Conservation (phyloP, 2,329 filamentous ascomycete species). For the Laburnicola sp. region DNA sequence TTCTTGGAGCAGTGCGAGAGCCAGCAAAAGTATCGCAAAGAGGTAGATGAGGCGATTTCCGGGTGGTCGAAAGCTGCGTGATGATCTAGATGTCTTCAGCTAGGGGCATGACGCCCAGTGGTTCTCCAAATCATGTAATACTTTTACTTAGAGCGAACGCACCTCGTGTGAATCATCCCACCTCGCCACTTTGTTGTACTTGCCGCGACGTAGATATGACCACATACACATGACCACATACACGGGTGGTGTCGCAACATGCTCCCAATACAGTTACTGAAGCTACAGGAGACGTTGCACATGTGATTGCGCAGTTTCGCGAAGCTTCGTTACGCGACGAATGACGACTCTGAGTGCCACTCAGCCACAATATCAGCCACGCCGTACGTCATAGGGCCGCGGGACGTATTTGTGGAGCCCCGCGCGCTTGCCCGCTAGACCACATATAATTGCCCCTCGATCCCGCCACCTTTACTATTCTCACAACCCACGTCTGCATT, state of each 20-base stretch:
- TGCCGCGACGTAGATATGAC: no score
- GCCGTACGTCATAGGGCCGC: slow-evolving; percentile 5
- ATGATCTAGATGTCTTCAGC: background rate
- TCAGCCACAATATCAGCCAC: slow-evolving; percentile 9
- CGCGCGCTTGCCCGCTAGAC: background rate
- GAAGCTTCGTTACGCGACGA: background rate
- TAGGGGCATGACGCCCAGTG: no score
- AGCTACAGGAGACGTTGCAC: background rate
- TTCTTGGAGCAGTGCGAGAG: slow-evolving; percentile 89
- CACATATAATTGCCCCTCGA: slow-evolving; percentile 3
- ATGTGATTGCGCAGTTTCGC: slow-evolving; percentile 2
- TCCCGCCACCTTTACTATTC: background rate
- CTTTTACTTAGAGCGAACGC: no score
- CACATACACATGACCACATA: no score
- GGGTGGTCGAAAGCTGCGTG: slow-evolving; percentile 31
- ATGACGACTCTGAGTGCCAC: background rate
- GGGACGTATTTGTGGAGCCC: slow-evolving; percentile 3
- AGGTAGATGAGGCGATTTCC: slow-evolving; percentile 65
- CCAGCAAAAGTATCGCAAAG: slow-evolving; percentile 79
- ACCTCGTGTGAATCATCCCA: no score
- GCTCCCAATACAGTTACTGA: no score
- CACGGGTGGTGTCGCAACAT: no score
- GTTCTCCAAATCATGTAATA: no score
- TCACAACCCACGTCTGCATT: background rate
- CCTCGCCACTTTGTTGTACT: no score